Percentiles rank a stretch among this genome's conserved stretches.
Conservation (phyloP, 2,329 filamentous ascomycete genomes). For the Penicillium sp. region DNA sequence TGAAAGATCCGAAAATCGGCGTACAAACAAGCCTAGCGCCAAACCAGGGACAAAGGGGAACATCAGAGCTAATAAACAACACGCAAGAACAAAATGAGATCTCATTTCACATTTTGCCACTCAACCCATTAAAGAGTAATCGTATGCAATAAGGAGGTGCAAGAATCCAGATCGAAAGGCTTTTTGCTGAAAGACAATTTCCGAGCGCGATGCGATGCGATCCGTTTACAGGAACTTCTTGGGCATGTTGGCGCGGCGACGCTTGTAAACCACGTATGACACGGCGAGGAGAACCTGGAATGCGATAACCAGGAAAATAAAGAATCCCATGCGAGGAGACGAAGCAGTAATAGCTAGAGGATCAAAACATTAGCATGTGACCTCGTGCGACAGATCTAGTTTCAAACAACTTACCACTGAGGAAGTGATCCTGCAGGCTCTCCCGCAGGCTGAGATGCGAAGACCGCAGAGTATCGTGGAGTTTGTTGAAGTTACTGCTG, state of each 20-base stretch:
- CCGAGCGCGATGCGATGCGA: not conserved
- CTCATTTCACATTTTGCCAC: not conserved
- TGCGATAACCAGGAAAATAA: conserved; percentile 71
- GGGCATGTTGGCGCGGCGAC: conserved; percentile 70
- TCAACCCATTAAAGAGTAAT: not conserved
- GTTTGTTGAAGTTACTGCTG: conserved; percentile 53
- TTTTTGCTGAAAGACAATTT: not conserved
- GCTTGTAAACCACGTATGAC: conserved; percentile 77
- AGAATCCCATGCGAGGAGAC: conserved; percentile 59
- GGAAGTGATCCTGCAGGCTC: conserved; percentile 52
- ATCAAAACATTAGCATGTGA: not conserved
- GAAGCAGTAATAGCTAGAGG: conserved; percentile 53
- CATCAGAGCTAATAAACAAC: conserved; percentile 18
- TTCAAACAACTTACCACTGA: conserved; percentile 47
- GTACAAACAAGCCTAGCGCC: conserved; percentile 2
- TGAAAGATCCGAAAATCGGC: conserved; percentile 10
- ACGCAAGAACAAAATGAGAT: conserved; percentile 9
- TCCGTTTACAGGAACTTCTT: conserved; percentile 79
- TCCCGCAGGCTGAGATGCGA: conserved; percentile 56
- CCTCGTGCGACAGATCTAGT: not conserved
- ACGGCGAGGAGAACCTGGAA: conserved; percentile 71
- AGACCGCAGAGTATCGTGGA: conserved; percentile 56
- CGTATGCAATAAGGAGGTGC: not conserved
- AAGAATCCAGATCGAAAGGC: not conserved
- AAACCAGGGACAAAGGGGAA: not conserved